Base-by-base conservation (phyloP, 2,329 filamentous ascomycete genomes). In the Paraphoma chrysanthemicola region DNA sequence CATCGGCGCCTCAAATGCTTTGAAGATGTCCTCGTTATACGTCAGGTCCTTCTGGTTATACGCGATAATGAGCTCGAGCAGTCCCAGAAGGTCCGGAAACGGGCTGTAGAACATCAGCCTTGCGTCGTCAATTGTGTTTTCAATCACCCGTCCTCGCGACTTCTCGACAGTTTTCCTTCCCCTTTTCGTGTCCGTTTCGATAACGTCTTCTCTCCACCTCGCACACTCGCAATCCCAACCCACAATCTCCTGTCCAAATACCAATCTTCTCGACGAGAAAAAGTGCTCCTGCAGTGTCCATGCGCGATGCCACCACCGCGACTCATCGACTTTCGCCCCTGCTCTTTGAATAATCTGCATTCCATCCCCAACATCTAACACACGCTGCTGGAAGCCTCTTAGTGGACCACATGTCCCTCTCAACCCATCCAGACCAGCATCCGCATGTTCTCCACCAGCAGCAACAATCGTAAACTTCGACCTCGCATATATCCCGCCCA, bases 251-350 rank as follows among this genome's bases (percentile, higher is more conserved):
- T n/a, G 33, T 11, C n/a, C n/a, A n/a, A 38, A 46, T 5, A 46
- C 33, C 6, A 46, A 30, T 12, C 29, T 30, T 11, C 44, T 23
- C 16, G 23, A 9, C 4, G 44, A 33, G 14, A 46, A 46, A 8
- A 46, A 30, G 44, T 29, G 17, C 28, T 46, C 44, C 23, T 46
- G 44, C 17, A 46, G 16, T n/a, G 44, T 46, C 44, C 44, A 46
- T 46, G 18, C 44, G 9, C 44, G 23, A 6, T 30, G 7, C 9
- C 18, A 23, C 44, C 44, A 46, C 30, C 14, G 23, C 6, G 28
- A 46, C 8, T 14, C 30, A n/a, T 46, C 30, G 9, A 46, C 9
- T 2, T 29, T 46, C 5, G 11, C 16, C 4, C n/a, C 10, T 6
- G 10, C 10, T n/a, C 10, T 38, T n/a, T 38, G 10, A 2, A 38